phyloP scores from a whole-genome alignment of 75 land plant species.

The Gnetum montanum region DNA sequence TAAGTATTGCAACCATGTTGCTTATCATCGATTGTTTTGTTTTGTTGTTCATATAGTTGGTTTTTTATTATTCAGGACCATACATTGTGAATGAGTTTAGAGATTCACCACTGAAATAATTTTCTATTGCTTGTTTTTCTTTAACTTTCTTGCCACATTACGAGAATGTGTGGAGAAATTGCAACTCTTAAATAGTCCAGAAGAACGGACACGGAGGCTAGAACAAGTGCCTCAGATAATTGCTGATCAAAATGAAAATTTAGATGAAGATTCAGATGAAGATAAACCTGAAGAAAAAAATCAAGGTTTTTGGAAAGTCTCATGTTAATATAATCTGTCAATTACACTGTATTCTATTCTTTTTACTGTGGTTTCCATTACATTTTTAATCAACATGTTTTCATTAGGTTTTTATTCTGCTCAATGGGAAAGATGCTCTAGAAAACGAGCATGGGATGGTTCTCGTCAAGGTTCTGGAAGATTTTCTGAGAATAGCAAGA shows the following conservation, averaged over 20 bases:
- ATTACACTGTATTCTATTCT: neutral
- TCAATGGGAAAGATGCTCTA: conserved; percentile 17
- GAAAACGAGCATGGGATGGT: conserved; percentile 24
- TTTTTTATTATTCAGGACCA: neutral
- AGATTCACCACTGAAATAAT: neutral
- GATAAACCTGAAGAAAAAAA: conserved; percentile 25
- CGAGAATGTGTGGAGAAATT: conserved; percentile 98
- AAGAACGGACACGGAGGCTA: conserved; percentile 66
- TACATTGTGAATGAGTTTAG: neutral
- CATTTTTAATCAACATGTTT: neutral
- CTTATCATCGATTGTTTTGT: too few species aligned
- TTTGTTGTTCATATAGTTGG: neutral
- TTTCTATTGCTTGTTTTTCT: conserved; percentile 16
- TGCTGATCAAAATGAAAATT: conserved; percentile 91
- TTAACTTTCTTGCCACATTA: conserved; percentile 56
- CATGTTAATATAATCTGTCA: neutral
- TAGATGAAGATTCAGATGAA: conserved; percentile 79
- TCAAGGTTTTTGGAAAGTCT: conserved; percentile 39
- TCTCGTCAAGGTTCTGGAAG: conserved; percentile 7
- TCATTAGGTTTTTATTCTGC: conserved; percentile 20
- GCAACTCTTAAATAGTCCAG: conserved; percentile 69
- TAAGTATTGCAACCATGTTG: too few species aligned
- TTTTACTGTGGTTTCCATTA: neutral
- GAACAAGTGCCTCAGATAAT: conserved; percentile 65
- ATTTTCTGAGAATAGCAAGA: conserved; percentile 22